phyloP scores from a whole-genome alignment of 2,329 filamentous ascomycete species.

The Hymenoscyphus fraxineus region DNA sequence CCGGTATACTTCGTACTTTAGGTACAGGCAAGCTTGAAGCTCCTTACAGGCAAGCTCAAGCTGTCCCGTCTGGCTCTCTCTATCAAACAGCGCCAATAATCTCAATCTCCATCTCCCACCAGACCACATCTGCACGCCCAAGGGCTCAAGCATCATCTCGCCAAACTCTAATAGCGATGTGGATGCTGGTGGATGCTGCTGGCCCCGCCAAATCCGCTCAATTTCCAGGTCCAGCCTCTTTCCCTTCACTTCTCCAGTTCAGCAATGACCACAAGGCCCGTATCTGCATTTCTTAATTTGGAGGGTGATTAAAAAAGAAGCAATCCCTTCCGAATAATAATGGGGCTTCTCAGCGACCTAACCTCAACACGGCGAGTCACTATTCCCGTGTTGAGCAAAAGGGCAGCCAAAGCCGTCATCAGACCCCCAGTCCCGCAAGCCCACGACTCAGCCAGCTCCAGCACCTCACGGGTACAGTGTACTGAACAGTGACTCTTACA shows the following conservation, averaged over 20 bases:
- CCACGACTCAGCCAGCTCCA: slow-evolving; percentile 6
- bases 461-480: neutral
- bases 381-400: neutral
- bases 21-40: no score
- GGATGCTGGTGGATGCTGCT: neutral
- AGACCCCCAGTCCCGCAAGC: slow-evolving; percentile 16
- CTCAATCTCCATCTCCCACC: neutral
- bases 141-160: neutral
- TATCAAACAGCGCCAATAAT: no score
- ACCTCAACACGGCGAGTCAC: neutral
- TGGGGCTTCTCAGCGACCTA: neutral
- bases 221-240: neutral
- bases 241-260: neutral
- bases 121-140: neutral
- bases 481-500: neutral
- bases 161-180: neutral
- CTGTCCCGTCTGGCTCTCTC: no score
- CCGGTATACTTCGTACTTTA: no score
- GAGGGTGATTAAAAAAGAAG: neutral
- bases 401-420: neutral
- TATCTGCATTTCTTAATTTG: neutral
- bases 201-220: neutral
- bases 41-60: no score
- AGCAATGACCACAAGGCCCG: neutral
- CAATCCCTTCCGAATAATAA: neutral